A percentile compares a stretch with the other conserved stretches of the same genome.
Conservation (phyloP, 2,329 filamentous ascomycete genomes). For the Nigrospora osmanthi region DNA sequence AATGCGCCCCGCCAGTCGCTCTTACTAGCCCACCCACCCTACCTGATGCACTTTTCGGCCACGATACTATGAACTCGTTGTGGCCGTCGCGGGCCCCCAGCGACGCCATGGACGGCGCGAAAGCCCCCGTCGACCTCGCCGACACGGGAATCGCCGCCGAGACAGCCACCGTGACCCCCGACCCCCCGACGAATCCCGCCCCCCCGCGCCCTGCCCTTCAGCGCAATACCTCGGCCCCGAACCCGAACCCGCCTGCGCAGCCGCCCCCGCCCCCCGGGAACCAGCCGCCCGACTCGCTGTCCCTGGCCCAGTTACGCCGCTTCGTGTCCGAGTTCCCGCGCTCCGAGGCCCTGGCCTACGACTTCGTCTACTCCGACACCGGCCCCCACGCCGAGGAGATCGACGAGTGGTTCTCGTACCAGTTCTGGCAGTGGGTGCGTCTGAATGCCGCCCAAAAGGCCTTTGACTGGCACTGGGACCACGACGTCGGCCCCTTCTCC, state of each 20-base stretch:
- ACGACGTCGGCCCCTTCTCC: constrained; percentile 24
- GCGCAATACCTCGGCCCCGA: constrained; percentile 19
- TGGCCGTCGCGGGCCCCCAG: constrained; percentile 30
- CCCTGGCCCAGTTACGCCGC: constrained; percentile 63
- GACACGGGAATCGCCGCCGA: constrained; percentile 21
- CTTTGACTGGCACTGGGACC: constrained; percentile 70
- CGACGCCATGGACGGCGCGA: constrained; percentile 19
- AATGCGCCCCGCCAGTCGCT: not conserved
- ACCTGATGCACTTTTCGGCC: not conserved
- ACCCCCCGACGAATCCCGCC: constrained; percentile 5
- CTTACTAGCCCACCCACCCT: not conserved
- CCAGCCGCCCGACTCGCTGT: constrained; percentile 58
- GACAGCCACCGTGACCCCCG: constrained; percentile 12
- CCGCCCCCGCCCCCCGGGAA: constrained; percentile 17
- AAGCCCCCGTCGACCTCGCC: constrained; percentile 19
- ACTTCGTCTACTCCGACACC: constrained; percentile 72
- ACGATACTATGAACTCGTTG: constrained; percentile 33
- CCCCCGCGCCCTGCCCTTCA: constrained; percentile 18
- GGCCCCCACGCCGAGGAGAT: constrained; percentile 77
- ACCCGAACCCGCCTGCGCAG: constrained; percentile 18
- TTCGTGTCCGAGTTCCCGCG: constrained; percentile 69
- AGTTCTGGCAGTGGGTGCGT: constrained; percentile 75
- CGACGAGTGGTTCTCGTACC: constrained; percentile 96
- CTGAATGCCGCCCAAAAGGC: constrained; percentile 66
- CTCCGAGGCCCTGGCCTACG: constrained; percentile 66